Conservation (phyloP, 768 basidiomycete species). For the Clitopilus hobsonii region DNA sequence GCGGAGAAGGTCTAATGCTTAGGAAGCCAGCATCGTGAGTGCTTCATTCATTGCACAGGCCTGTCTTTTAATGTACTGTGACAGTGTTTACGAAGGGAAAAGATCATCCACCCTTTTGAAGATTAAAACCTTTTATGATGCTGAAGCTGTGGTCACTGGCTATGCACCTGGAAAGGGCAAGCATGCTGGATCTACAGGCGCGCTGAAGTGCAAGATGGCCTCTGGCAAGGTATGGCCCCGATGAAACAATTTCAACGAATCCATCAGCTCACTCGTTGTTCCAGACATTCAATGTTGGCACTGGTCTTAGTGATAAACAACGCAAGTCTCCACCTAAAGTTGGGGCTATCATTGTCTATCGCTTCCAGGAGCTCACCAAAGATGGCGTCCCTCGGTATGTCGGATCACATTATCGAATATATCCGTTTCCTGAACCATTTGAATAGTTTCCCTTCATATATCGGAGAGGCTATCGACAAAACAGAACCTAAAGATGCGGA, state of each 20-base stretch:
- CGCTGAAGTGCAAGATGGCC: conserved; percentile 53
- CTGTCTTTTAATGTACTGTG: background rate
- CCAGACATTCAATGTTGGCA: conserved; percentile 54
- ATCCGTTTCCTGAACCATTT: background rate
- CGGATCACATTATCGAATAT: background rate
- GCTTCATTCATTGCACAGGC: background rate
- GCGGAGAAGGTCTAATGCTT: conserved; percentile 59
- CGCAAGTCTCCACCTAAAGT: conserved; percentile 50
- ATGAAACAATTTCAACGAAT: background rate
- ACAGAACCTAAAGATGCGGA: conserved; percentile 51
- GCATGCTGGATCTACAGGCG: conserved; percentile 43
- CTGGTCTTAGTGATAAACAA: conserved; percentile 49
- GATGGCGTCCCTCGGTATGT: conserved; percentile 52
- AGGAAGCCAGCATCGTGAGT: conserved; percentile 45
- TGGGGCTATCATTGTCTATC: conserved; percentile 51
- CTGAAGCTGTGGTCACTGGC: conserved; percentile 55
- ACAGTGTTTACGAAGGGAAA: conserved; percentile 44
- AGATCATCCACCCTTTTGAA: conserved; percentile 48
- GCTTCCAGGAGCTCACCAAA: conserved; percentile 56
- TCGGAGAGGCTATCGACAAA: conserved; percentile 52
- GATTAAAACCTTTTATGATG: conserved; percentile 61
- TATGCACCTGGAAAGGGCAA: conserved; percentile 51
- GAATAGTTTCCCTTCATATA: conserved; percentile 48
- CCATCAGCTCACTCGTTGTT: background rate
- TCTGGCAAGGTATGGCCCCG: conserved; percentile 47